Evolutionary conservation across 2,329 filamentous ascomycete genomes (phyloP), one percentile per base, ranked within the genome.

Genomic region (Trichoderma sp.): DNA sequence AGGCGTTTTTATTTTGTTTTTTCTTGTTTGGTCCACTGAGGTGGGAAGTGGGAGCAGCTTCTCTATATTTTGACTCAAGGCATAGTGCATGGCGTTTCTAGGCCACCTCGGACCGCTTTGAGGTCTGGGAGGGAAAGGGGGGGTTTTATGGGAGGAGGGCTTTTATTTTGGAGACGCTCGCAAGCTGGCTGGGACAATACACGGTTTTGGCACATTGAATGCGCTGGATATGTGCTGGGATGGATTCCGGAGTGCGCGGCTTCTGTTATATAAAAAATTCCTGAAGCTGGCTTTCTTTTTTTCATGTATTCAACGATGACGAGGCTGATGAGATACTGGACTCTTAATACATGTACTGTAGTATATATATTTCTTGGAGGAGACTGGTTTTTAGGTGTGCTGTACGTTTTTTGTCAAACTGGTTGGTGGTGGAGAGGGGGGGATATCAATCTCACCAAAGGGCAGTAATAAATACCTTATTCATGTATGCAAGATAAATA

Each of bases 1-100:
- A 72, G 71, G 68, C 61, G 66, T 69, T 61, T 36, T 53, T 69
- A 20, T 68, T 69, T 65, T 36, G 32, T 53, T 50, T 53, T 53
- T 53, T 53, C 47, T 53, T 53, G 20, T 67, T 50, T 50, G 59
- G 53, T 32, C 43, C 26, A 65, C 55, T 32, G 70, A 55, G 47
- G 59, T 58, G 58, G 58, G n/a, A 36, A 58, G 43, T 47, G 36
- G 36, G 43, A 57, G 53, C 64, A 43, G 50, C 55, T 70, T 59
- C 67, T 59, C 59, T 39, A 58, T 71, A 43, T 61, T 71, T 71
- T 71, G 61, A 68, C 53, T 62, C 50, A 64, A 26, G 39, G 70
- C 67, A 73, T 72, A n/a, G 58, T 73, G 53, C 30, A 71, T 55
- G 73, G 73, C 72, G 73, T 74, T 74, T 74, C 55, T 34, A 68